Base-by-base conservation (phyloP, 2,329 filamentous ascomycete species). In the Fusarium floridanum region DNA sequence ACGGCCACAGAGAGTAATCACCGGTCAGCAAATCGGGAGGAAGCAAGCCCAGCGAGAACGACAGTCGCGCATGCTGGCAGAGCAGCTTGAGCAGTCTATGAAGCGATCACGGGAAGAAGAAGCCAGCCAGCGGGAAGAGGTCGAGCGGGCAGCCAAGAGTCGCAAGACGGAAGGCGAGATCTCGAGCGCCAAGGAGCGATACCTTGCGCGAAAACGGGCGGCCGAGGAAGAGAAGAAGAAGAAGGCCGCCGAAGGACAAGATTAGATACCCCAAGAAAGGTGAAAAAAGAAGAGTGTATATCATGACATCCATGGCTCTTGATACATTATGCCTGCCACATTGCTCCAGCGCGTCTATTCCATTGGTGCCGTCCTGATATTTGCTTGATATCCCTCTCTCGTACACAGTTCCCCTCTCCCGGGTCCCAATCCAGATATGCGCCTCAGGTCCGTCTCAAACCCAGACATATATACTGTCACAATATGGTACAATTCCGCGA, bases 101-200 rank as follows among this genome's bases (percentile, higher is more conserved):
- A 96, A 96, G 85, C 86, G 94, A 63, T 89, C 91, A 45, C 85
- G 92, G 12, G 92, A 95, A 71, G 91, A 94, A 67, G 83, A 85
- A 70, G 93, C 92, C 57, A 90, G 92, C 67, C 91, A 93, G 78
- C 88, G 90, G 75, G 84, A 85, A 73, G 87, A 89, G 71, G 79
- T 92, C 22, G 91, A 94, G 82, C 87, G 91, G 67, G 89, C 89
- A 17, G 85, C 90, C 39, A 97, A 96, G 88, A 93, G 91, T 76
- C 88, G 90, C 78, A 97, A 97, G 88, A 96, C 94, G 1, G 90
- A 91, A 59, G 85, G 86, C 20, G 94, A 96, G 61, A 93, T 96
- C 71, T 92, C 89, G 78, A 93, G 92, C 78, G 94, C 94, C 1
- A 94, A 91, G 82, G 94, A 95, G 83, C 87, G 94, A 76, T 97